A percentile compares a stretch with the other conserved stretches of the same genome.
These are phyloP conservation scores for Globisporangium splendens DNA, from an alignment of 352 stramenopile genomes.

Conservation along the genomic window DNA sequence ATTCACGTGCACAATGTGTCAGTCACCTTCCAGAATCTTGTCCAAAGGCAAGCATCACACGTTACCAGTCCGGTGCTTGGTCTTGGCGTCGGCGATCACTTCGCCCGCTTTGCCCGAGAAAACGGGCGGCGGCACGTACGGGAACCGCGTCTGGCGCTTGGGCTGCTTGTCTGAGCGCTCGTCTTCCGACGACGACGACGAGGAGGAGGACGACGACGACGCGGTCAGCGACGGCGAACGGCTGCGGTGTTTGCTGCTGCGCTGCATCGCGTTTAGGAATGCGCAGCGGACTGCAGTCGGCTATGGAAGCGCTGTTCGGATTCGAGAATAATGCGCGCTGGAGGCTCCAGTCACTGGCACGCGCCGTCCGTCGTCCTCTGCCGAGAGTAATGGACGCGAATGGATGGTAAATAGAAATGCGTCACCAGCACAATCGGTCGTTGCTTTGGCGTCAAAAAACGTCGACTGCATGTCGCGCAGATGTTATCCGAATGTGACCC, in stretches of 20 bases:
- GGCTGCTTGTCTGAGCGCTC: slow-evolving; percentile 11
- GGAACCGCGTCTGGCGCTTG: slow-evolving; percentile 35
- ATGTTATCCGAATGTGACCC: neutral
- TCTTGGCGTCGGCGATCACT: slow-evolving; percentile 56
- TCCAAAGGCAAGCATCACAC: no score
- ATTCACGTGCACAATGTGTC: neutral
- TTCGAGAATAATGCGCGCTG: no score
- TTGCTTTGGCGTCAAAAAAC: no score
- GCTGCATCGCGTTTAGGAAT: slow-evolving; percentile 14
- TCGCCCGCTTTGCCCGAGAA: slow-evolving; percentile 46
- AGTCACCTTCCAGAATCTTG: neutral
- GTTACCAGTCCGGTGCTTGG: slow-evolving; percentile 71
- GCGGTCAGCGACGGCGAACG: slow-evolving; percentile 48
- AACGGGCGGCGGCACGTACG: slow-evolving; percentile 36
- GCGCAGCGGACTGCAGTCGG: no score
- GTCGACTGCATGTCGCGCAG: no score
- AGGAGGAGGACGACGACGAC: slow-evolving; percentile 33
- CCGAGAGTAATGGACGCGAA: no score
- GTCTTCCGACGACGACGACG: slow-evolving; percentile 37
- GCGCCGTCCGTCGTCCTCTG: no score
- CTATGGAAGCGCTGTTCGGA: no score
- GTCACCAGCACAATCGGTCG: no score
- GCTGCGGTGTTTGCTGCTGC: slow-evolving; percentile 22
- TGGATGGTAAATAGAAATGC: no score
- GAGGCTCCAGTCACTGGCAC: neutral